These are phyloP conservation scores for Sherardia arvensis DNA, from an alignment of 257 asterid genomes.

Conservation along the genomic window DNA sequence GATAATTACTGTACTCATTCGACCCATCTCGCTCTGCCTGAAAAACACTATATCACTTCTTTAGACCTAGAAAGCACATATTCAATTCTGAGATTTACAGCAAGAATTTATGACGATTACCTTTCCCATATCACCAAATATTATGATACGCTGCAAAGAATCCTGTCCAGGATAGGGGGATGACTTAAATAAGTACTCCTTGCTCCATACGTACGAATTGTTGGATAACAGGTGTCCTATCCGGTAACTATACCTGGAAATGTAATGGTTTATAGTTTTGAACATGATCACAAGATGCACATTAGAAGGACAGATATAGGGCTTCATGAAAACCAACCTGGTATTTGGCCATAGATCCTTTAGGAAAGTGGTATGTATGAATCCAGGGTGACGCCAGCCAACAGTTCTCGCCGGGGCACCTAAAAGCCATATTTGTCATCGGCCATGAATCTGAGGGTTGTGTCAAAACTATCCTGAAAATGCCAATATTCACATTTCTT, in stretches of 20 bases:
- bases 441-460: neutral
- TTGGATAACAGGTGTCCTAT: constrained; percentile 57
- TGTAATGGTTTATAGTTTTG: neutral
- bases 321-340: constrained; percentile 28
- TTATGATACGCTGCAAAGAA: constrained; percentile 71
- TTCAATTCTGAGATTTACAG: neutral
- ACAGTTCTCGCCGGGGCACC: constrained; percentile 94
- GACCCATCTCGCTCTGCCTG: constrained; percentile 97
- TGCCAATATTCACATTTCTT: constrained; percentile 16
- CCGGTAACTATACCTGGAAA: constrained; percentile 68
- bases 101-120: constrained; percentile 18
- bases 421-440: constrained; percentile 11
- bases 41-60: constrained; percentile 10
- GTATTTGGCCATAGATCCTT: constrained; percentile 83
- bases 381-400: constrained; percentile 99
- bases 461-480: neutral
- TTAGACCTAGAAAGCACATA: neutral
- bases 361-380: constrained; percentile 80
- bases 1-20: constrained; percentile 71
- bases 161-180: constrained; percentile 94
- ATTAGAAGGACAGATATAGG: neutral
- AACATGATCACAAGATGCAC: neutral
- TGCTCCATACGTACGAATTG: constrained; percentile 73
- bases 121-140: constrained; percentile 98
- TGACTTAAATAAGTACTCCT: constrained; percentile 52